These are phyloP conservation scores for Sporobolomyces roseus DNA, from an alignment of 768 basidiomycete genomes.

Conservation along the genomic window DNA sequence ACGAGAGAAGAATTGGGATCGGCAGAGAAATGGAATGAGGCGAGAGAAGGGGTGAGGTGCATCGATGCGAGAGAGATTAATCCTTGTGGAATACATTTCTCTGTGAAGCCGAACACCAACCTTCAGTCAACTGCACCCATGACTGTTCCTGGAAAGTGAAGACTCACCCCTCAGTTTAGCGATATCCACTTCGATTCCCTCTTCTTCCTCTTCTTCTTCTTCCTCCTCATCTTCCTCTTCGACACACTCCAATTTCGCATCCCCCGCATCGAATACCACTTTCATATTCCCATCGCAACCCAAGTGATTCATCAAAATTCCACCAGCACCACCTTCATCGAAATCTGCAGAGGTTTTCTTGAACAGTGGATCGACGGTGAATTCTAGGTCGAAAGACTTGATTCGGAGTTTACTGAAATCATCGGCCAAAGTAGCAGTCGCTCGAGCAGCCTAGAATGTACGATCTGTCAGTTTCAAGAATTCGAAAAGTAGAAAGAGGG, in stretches of 20 bases:
- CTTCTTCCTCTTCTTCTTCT: conserved; percentile 8
- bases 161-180: conserved; percentile 14
- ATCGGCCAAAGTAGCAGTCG: conserved; percentile 78
- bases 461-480: too few species aligned
- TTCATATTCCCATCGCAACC: conserved; percentile 76
- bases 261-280: conserved; percentile 64
- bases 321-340: conserved; percentile 95
- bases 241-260: conserved; percentile 30
- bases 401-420: conserved; percentile 70
- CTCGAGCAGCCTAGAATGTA: conserved; percentile 7
- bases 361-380: conserved; percentile 93
- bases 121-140: too few species aligned
- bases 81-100: conserved; percentile 18
- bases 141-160: too few species aligned
- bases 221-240: conserved; percentile 18
- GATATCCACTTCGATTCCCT: conserved; percentile 17
- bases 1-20: conserved; percentile 53
- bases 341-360: conserved; percentile 97
- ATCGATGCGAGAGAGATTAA: conserved; percentile 1
- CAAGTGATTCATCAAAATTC: conserved; percentile 94
- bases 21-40: conserved; percentile 27
- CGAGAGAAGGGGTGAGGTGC: conserved; percentile 30
- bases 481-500: not conserved
- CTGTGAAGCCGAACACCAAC: too few species aligned
- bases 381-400: conserved; percentile 93